Evolutionary conservation across 164 flowering plant genomes (phyloP), one percentile per base, ranked within the genome.

Genomic region (Kingdonia uniflora): DNA sequence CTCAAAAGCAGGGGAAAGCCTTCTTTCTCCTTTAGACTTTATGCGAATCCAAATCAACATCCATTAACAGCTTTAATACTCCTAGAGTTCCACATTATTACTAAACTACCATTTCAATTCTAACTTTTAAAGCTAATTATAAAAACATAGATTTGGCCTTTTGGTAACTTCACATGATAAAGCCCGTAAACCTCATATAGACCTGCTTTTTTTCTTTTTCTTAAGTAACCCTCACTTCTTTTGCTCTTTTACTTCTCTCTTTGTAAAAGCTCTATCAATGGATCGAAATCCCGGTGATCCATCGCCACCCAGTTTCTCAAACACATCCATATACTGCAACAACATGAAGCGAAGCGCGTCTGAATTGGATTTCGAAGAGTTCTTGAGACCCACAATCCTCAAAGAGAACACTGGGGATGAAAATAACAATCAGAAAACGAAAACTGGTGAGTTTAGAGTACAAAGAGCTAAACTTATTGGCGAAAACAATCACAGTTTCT

Each of bases 301-400:
- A 44, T 19, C 39, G 13, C 21, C 29, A 8, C 19, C 2, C 16
- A 39, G 6, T 42, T 35, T 42, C 52, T 33, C 24, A 5, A 33
- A 29, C 21, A 1, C 29, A 21, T 56, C 48, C 5, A 24, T 49
- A 20, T 49, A 19, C 25, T 14, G n/a, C 23, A 23, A 19, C 17
- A 29, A 38, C 46, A 68, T 62, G 76, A 72, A 72, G 61, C 49
- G 68, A 19, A 68, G 63, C 56, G 37, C 64, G 15, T 72, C 73
- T 4, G 68, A 65, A 52, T 29, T 65, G 54, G 62, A 42, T 42
- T 23, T 68, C 17, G 63, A 72, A 26, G 65, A 55, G 58, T 55
- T 59, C 6, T 33, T 65, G 0, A 44, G 25, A 39, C 57, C 53
- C 16, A 45, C 19, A 13, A 52, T 11, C n/a, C n/a, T n/a, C 14